Evolutionary conservation across 495 filamentous ascomycete genomes (phyloP).

Genomic region (Trichoderma virens): DNA sequence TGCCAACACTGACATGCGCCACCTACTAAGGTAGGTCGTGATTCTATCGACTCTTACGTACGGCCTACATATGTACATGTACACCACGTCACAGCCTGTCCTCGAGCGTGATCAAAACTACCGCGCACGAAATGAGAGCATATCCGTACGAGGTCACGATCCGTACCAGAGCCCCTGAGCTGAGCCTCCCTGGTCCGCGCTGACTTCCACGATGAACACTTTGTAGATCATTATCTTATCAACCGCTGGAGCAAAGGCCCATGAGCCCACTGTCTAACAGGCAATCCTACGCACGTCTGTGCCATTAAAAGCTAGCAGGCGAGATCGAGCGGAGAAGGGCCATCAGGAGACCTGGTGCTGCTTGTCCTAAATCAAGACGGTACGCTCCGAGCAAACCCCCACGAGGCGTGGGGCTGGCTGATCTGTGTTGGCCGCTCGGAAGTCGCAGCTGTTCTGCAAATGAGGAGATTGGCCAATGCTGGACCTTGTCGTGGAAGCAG

Average conservation of each 20-base stretch:
- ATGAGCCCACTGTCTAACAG: background rate
- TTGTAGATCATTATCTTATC: slow-evolving; percentile 8
- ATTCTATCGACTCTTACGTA: no score
- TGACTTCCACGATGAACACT: background rate
- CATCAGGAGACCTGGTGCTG: background rate
- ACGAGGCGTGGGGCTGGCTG: slow-evolving; percentile 1
- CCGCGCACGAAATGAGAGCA: background rate
- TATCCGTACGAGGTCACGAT: background rate
- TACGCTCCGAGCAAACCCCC: background rate
- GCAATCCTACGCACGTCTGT: background rate
- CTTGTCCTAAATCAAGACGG: background rate
- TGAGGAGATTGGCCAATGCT: background rate
- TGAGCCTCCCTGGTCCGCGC: background rate
- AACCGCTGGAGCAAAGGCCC: background rate
- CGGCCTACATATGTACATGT: background rate
- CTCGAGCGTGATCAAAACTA: slow-evolving; percentile 7
- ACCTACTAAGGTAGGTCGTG: no score
- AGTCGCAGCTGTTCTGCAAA: background rate
- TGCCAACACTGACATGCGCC: no score
- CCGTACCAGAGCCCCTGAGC: slow-evolving; percentile 5
- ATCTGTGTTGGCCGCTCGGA: background rate
- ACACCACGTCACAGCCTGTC: background rate
- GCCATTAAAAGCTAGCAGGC: background rate
- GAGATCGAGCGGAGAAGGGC: background rate
- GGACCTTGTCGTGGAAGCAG: background rate